A percentile compares a stretch with the other conserved stretches of the same genome.
Evolutionary conservation across 2,329 filamentous ascomycete genomes (phyloP).

Genomic region (Trichoderma gracile): DNA sequence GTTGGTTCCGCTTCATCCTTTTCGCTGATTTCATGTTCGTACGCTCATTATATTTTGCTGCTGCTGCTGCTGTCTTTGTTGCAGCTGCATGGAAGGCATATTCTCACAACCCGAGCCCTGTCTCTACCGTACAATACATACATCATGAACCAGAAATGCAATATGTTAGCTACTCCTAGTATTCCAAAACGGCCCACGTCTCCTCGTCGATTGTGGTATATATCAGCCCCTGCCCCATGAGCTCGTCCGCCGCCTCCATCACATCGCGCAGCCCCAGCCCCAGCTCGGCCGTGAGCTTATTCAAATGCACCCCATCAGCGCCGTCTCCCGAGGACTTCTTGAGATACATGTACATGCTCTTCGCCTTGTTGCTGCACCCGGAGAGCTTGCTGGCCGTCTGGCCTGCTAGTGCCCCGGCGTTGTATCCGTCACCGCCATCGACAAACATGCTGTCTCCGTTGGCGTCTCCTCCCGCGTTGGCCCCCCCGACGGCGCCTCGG

Average conservation of each 20-base stretch:
- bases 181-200: constrained; percentile 83
- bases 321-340: constrained; percentile 62
- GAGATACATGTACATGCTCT: constrained; percentile 71
- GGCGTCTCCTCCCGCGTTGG: constrained; percentile 44
- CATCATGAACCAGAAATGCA: not conserved
- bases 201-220: constrained; percentile 92
- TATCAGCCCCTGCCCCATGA: constrained; percentile 71
- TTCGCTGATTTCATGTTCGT: not conserved
- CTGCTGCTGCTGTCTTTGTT: not conserved
- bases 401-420: constrained; percentile 41
- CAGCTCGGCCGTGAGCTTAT: constrained; percentile 68
- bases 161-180: not conserved
- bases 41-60: constrained; percentile 10
- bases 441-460: constrained; percentile 58
- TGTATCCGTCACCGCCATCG: constrained; percentile 48
- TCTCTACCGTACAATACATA: constrained; percentile 21
- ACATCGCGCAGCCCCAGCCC: constrained; percentile 70
- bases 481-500: constrained; percentile 59
- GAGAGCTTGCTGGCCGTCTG: constrained; percentile 44
- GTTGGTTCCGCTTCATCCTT: not conserved
- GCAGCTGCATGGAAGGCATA: not conserved
- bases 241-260: constrained; percentile 75
- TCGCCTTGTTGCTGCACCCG: constrained; percentile 58
- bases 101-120: constrained; percentile 1
- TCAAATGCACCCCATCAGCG: constrained; percentile 81